Evolutionary conservation across 176 grass and related monocot genomes (phyloP), one percentile per base, ranked within the genome.

Genomic region (Hordeum marinum): DNA sequence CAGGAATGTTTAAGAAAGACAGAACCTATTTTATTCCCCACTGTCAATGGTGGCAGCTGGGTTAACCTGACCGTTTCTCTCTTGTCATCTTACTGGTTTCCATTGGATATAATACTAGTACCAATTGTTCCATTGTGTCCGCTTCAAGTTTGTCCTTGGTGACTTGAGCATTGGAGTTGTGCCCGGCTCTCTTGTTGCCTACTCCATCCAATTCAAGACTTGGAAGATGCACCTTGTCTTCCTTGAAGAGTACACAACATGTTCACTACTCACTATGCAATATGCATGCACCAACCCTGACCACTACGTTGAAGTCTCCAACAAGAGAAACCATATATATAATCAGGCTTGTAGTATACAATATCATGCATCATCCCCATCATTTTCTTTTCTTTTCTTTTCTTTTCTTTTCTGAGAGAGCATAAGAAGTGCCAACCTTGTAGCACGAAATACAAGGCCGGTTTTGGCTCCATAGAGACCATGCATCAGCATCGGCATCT

Each of bases 241-340:
- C 52, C 68, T 75, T 81, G 85, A 81, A 74, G 57, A 80, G 35
- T 37, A 86, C 85, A 66, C 36, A 37, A 9, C 72, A 76, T 9
- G 20, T 52, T 66, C 82, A 36, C 59, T 76, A 76, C 63, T 76
- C 31, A 65, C 71, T 37, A 65, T 26, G 17, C 29, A 34, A 65
- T 26, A 65, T 26, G 17, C 31, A 34, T 18, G 42, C 9, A 46
- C 29, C n/a, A 78, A 17, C 59, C 57, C 39, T 35, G 10, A 21
- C 13, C 54, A 43, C 8, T 23, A 14, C 15, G 27, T 48, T 36
- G 40, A 50, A 63, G 39, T 83, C 32, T 64, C 52, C 66, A 82
- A 85, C 18, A 45, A 60, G 34, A 11, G 14, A 50, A 50, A 68
- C 34, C 1, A 80, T 60, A 20, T 29, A 52, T 52, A 7, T 39